Evolutionary conservation across 768 basidiomycete species (phyloP).

Genomic region (Myochromella boudieri): DNA sequence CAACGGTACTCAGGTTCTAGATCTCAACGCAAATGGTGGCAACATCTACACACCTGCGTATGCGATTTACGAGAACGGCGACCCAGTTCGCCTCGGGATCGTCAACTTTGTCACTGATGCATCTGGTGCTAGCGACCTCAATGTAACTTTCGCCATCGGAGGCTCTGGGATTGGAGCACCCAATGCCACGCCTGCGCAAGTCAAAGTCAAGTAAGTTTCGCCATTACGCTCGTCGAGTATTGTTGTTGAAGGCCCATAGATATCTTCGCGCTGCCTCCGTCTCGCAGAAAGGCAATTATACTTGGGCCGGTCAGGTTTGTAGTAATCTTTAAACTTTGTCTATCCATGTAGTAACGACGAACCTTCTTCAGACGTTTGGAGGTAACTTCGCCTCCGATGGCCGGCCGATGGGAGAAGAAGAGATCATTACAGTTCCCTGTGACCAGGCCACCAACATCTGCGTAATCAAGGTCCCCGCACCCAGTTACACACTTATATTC

Average conservation of each 20-base stretch:
- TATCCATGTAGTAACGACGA: neutral
- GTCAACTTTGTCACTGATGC: slow-evolving; percentile 73
- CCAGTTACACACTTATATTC: slow-evolving; percentile 76
- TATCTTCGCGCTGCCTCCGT: slow-evolving; percentile 60
- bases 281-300: slow-evolving; percentile 60
- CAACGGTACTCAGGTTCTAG: slow-evolving; percentile 62
- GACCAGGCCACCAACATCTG: slow-evolving; percentile 54
- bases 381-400: neutral
- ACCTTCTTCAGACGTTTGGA: neutral
- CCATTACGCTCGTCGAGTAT: neutral
- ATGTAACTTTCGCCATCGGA: slow-evolving; percentile 49
- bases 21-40: slow-evolving; percentile 52
- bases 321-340: neutral
- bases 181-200: slow-evolving; percentile 33
- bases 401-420: neutral
- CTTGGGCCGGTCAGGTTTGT: slow-evolving; percentile 74
- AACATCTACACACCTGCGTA: slow-evolving; percentile 66
- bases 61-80: slow-evolving; percentile 71
- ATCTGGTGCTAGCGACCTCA: slow-evolving; percentile 55
- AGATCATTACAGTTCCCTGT: slow-evolving; percentile 44
- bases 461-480: slow-evolving; percentile 62
- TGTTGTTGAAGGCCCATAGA: slow-evolving; percentile 24
- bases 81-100: slow-evolving; percentile 58
- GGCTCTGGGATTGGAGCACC: slow-evolving; percentile 36
- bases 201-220: slow-evolving; percentile 14